Conservation (phyloP, 2,329 filamentous ascomycete genomes). For the Diplodia corticola region DNA sequence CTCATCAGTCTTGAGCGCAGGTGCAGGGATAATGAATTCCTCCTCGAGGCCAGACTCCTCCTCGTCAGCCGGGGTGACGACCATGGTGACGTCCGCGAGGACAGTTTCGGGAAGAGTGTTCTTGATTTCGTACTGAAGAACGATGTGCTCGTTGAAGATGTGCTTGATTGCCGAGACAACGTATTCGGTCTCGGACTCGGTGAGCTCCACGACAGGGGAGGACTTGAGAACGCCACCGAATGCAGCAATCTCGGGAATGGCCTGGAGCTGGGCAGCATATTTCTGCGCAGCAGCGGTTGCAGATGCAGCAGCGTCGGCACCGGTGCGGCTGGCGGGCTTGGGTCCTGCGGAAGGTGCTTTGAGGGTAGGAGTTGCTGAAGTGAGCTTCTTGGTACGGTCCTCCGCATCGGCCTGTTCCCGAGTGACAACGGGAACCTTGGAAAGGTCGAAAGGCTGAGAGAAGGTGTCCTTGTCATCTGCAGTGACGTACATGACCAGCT, state of each 20-base stretch:
- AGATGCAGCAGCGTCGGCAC: constrained; percentile 74
- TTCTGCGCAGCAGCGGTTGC: constrained; percentile 74
- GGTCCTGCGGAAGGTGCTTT: constrained; percentile 85
- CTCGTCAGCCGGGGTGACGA: constrained; percentile 79
- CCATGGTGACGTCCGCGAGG: constrained; percentile 52
- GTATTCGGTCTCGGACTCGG: constrained; percentile 96
- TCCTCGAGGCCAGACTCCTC: constrained; percentile 71
- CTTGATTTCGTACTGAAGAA: constrained; percentile 95
- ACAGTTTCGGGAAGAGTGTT: constrained; percentile 87
- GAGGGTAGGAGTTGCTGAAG: constrained; percentile 84
- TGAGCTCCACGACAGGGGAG: constrained; percentile 80
- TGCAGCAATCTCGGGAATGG: constrained; percentile 85
- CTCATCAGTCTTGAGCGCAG: constrained; percentile 78
- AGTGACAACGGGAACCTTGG: constrained; percentile 87
- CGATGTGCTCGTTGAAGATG: constrained; percentile 95
- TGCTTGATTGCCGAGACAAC: constrained; percentile 94
- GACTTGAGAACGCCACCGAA: constrained; percentile 94
- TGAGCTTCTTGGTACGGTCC: constrained; percentile 96
- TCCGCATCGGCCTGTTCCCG: constrained; percentile 95
- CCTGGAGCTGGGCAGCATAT: constrained; percentile 82
- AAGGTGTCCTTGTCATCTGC: constrained; percentile 87
- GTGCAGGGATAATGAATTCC: constrained; percentile 88
- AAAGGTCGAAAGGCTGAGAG: constrained; percentile 82
- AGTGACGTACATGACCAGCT: constrained; percentile 96
- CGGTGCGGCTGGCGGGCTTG: constrained; percentile 67